Evolutionary conservation across 78 protist genomes (phyloP), one percentile per base, ranked within the genome.

Genomic region (Guillardia theta): DNA sequence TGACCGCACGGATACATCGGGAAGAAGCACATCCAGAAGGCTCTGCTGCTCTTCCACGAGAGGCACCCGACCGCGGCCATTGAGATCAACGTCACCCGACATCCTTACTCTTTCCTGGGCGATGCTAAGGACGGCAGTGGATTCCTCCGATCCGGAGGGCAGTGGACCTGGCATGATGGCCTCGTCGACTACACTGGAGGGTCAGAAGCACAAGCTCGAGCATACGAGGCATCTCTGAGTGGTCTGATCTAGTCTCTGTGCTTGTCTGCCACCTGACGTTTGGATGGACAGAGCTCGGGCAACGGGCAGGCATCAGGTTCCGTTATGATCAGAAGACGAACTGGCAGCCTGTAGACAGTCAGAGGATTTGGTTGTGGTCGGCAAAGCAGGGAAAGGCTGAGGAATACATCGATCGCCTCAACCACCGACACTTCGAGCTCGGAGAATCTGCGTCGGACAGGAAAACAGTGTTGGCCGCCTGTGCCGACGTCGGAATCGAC

Each of bases 1-100:
- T 80, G 90, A 80, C 90, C 90, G 1, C 90, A 80, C 90, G 90
- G 90, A 30, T 80, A 80, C 10, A 80, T 80, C 48, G 90, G 90
- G 53, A 80, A 80, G 90, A 80, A 80, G 48, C 90, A 80, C 10
- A 80, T 80, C 48, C 21, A 12, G 15, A n/a, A 10, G 24, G 90
- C 90, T 15, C 90, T 80, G n/a, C 58, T 45, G 48, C 45, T 19
- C 53, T 80, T 80, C 50, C 90, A 80, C 27, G 90, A 46, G 21
- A 12, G 24, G 90, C 6, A 44, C 8, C 46, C 53, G 58, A 48
- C 6, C 50, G 24, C 5, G 33, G 90, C 90, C 36, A 12, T 80
- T 3, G 30, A 19, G 0, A 39, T 80, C 53, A 80, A 80, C 90
- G 90, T 80, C 30, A 80, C 90, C 0, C 46, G 90, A 27, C 90